Conservation (phyloP, 306 rosid genomes). For the Cotoneaster glaucophyllus region DNA sequence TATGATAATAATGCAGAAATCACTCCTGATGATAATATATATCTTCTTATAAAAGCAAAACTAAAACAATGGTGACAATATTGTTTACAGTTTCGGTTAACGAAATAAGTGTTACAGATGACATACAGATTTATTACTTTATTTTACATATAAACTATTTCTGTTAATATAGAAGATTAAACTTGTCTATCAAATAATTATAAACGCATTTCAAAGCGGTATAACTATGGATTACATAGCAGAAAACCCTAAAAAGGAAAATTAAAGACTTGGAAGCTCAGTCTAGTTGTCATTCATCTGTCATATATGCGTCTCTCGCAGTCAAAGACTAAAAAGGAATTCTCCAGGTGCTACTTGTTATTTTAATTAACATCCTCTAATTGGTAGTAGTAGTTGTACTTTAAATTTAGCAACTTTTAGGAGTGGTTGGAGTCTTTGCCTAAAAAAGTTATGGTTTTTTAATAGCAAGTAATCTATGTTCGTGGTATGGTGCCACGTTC, state of each 20-base stretch:
- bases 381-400: not conserved
- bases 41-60: no score
- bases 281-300: not conserved
- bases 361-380: not conserved
- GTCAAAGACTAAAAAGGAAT: not conserved
- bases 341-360: not conserved
- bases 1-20: no score
- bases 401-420: not conserved
- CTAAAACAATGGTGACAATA: rapidly evolving
- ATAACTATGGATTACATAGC: not conserved
- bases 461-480: not conserved
- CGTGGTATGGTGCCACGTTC: not conserved
- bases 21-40: no score
- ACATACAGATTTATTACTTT: not conserved
- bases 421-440: not conserved
- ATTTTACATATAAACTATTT: no score
- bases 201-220: rapidly evolving
- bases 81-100: no score
- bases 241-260: no score
- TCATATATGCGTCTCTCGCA: not conserved
- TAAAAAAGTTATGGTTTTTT: not conserved
- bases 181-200: not conserved
- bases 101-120: not conserved
- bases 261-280: not conserved
- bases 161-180: no score